These are phyloP conservation scores for Clavispora carvajalis DNA, from an alignment of 805 yeast species.

Conservation along the genomic window DNA sequence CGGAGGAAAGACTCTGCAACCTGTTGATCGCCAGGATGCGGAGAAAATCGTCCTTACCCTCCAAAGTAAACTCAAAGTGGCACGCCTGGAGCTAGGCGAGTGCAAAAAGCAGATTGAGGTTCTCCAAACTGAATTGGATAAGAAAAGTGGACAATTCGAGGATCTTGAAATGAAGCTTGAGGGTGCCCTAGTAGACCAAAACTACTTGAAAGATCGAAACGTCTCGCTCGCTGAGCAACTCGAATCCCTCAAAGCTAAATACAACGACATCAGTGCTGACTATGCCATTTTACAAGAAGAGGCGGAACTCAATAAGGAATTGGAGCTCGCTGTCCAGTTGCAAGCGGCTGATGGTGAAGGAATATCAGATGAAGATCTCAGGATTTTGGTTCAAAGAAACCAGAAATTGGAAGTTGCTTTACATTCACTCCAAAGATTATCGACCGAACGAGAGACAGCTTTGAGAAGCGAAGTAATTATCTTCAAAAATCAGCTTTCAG, in stretches of 20 bases:
- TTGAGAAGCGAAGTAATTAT: constrained; percentile 16
- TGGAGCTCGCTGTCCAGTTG: constrained; percentile 27
- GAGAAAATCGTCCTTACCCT: constrained; percentile 34
- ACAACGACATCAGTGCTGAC: constrained; percentile 26
- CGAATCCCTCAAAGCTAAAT: constrained; percentile 21
- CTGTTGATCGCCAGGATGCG: constrained; percentile 1
- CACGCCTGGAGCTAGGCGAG: constrained; percentile 21
- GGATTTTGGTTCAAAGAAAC: constrained; percentile 26
- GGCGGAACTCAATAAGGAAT: constrained; percentile 29
- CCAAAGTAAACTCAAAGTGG: constrained; percentile 40
- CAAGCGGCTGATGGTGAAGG: constrained; percentile 12
- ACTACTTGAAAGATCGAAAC: constrained; percentile 32
- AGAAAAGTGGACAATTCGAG: background rate
- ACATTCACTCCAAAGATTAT: constrained; percentile 23
- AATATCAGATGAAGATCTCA: constrained; percentile 13
- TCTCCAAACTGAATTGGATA: constrained; percentile 12
- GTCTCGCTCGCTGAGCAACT: constrained; percentile 22
- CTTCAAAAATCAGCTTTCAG: constrained; percentile 2
- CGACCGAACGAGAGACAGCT: constrained; percentile 20
- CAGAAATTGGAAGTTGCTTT: constrained; percentile 39
- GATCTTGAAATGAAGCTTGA: constrained; percentile 24
- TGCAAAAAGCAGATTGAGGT: constrained; percentile 15
- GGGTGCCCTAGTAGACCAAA: constrained; percentile 39
- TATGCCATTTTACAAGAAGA: constrained; percentile 31
- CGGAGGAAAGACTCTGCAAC: background rate